phyloP scores from a whole-genome alignment of 2,329 filamentous ascomycete genomes.

The Neurospora sp. region DNA sequence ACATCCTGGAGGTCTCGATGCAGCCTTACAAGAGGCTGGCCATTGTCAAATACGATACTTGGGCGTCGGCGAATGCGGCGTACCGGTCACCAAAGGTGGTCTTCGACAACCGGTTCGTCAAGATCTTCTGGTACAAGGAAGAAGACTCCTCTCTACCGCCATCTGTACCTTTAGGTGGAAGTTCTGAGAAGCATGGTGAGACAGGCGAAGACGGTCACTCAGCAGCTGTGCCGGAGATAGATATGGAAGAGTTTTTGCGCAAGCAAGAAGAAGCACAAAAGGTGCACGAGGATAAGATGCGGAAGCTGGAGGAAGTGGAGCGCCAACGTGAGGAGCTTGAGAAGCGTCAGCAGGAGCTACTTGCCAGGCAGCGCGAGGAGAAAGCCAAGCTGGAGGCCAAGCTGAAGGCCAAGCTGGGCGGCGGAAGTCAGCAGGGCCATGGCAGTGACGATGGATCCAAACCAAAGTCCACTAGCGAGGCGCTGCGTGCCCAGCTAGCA shows the following conservation, averaged over 20 bases:
- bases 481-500: slow-evolving; percentile 61
- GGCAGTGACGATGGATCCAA: slow-evolving; percentile 16
- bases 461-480: slow-evolving; percentile 43
- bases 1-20: slow-evolving; percentile 53
- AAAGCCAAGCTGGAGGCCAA: slow-evolving; percentile 52
- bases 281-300: slow-evolving; percentile 54
- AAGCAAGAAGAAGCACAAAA: slow-evolving; percentile 66
- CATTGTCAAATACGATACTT: slow-evolving; percentile 58
- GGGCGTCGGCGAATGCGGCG: slow-evolving; percentile 57
- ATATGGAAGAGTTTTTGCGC: slow-evolving; percentile 58
- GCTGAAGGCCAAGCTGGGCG: slow-evolving; percentile 27
- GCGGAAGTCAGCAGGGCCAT: slow-evolving; percentile 6
- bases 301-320: slow-evolving; percentile 53
- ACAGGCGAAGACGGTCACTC: slow-evolving; percentile 2
- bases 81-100: slow-evolving; percentile 71
- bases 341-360: slow-evolving; percentile 49
- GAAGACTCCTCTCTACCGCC: slow-evolving; percentile 29
- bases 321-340: slow-evolving; percentile 55
- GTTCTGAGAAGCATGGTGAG: slow-evolving; percentile 20
- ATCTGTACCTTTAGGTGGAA: slow-evolving; percentile 17
- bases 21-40: slow-evolving; percentile 58
- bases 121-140: slow-evolving; percentile 67
- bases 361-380: slow-evolving; percentile 56
- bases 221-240: slow-evolving; percentile 41
- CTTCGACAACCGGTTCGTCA: slow-evolving; percentile 79